A percentile compares a stretch with the other conserved stretches of the same genome.
Conservation (phyloP, 208 protist genomes). For the Tetramitus jugosus region DNA sequence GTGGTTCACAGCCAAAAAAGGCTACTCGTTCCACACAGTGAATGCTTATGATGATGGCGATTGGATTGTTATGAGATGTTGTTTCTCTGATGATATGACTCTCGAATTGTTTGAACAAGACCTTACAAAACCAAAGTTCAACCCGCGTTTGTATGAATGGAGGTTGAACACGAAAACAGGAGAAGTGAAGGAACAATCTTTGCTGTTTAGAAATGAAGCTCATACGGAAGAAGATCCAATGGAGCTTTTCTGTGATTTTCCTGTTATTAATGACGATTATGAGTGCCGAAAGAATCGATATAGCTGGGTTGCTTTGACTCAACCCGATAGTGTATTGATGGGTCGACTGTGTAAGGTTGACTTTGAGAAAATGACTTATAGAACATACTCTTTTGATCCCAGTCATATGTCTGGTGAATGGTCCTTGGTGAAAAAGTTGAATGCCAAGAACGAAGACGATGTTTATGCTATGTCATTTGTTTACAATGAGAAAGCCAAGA, state of each 20-base stretch:
- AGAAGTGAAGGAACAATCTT: neutral
- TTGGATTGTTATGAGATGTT: neutral
- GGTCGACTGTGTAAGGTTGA: too few species aligned
- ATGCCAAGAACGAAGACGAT: constrained; percentile 25
- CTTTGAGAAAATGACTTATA: too few species aligned
- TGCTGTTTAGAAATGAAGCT: neutral
- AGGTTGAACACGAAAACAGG: neutral
- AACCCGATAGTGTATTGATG: too few species aligned
- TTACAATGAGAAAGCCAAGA: neutral
- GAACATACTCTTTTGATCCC: neutral
- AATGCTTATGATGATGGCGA: constrained; percentile 21
- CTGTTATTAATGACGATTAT: neutral
- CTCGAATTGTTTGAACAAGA: neutral
- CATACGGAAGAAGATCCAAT: too few species aligned
- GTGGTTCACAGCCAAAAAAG: neutral
- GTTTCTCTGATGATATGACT: neutral
- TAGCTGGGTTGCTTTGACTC: neutral
- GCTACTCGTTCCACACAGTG: constrained; percentile 11
- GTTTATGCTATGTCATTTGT: constrained; percentile 20
- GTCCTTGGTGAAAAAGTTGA: neutral
- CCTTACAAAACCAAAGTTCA: neutral
- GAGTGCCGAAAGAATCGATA: neutral
- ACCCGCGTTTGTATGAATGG: neutral
- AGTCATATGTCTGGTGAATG: neutral
- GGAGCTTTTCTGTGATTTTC: neutral